Conservation (phyloP, 2,329 filamentous ascomycete species). For the Alternaria arbusti region DNA sequence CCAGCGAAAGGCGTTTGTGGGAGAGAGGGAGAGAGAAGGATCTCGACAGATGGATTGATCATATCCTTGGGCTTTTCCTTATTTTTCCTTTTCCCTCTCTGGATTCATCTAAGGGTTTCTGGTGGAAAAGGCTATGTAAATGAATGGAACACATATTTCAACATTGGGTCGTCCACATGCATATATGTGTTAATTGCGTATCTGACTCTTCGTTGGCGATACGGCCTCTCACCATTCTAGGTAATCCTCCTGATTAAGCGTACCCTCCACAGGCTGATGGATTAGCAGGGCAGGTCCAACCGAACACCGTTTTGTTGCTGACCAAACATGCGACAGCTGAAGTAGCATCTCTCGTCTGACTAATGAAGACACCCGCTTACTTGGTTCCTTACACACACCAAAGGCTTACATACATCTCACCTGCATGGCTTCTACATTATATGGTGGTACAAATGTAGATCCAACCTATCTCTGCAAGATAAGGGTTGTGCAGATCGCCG, state of each 20-base stretch:
- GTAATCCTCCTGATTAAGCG: not conserved
- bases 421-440: not conserved
- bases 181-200: not conserved
- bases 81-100: not conserved
- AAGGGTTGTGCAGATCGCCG: not conserved
- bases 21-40: not conserved
- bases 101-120: not conserved
- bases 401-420: not conserved
- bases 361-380: not conserved
- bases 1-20: conserved; percentile 4
- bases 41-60: not conserved
- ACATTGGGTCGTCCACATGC: not conserved
- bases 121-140: conserved; percentile 9
- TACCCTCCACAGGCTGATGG: not conserved
- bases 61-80: not conserved
- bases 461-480: not conserved
- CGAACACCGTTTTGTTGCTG: not conserved
- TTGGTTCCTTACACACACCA: not conserved
- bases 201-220: not conserved
- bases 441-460: not conserved
- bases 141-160: conserved; percentile 11
- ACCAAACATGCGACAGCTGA: not conserved
- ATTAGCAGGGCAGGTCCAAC: not conserved
- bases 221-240: not conserved
- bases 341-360: not conserved